phyloP scores from a whole-genome alignment of 2,329 filamentous ascomycete genomes.

The Colletotrichum sojae region DNA sequence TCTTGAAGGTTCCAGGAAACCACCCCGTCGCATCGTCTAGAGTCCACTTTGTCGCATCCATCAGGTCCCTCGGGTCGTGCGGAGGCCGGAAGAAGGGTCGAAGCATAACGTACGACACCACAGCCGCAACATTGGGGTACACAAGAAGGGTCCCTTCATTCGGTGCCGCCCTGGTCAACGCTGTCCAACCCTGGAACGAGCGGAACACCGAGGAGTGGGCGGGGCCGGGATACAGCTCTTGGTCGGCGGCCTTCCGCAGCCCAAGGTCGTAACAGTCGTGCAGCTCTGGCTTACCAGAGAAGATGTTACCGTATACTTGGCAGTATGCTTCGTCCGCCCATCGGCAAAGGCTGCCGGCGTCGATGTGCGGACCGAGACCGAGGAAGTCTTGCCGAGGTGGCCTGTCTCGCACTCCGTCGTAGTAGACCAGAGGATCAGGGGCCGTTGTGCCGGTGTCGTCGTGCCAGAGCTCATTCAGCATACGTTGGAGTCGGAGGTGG shows the following conservation, averaged over 20 bases:
- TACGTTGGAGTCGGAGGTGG: slow-evolving; percentile 52
- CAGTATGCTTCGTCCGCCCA: slow-evolving; percentile 58
- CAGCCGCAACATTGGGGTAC: slow-evolving; percentile 54
- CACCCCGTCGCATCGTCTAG: slow-evolving; percentile 48
- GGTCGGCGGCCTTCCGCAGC: slow-evolving; percentile 52
- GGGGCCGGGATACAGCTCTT: slow-evolving; percentile 51
- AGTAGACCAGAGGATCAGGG: slow-evolving; percentile 55
- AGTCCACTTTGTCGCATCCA: slow-evolving; percentile 55
- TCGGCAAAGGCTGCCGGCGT: slow-evolving; percentile 58
- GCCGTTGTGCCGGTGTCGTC: slow-evolving; percentile 46
- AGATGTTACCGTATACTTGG: slow-evolving; percentile 53
- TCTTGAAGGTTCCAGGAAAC: slow-evolving; percentile 56
- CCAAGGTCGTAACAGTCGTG: slow-evolving; percentile 56
- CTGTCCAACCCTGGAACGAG: slow-evolving; percentile 61
- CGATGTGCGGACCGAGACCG: slow-evolving; percentile 59
- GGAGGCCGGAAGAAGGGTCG: slow-evolving; percentile 58
- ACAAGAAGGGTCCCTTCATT: slow-evolving; percentile 56
- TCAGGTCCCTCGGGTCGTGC: slow-evolving; percentile 45
- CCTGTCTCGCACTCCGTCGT: slow-evolving; percentile 56
- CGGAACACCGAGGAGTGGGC: slow-evolving; percentile 56
- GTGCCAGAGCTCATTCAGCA: slow-evolving; percentile 57
- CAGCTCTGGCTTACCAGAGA: slow-evolving; percentile 52
- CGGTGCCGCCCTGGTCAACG: slow-evolving; percentile 53
- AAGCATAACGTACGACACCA: slow-evolving; percentile 57
- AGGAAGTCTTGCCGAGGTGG: slow-evolving; percentile 54